Conservation (phyloP, 352 stramenopile species). For the Globisporangium cylindrosporum region DNA sequence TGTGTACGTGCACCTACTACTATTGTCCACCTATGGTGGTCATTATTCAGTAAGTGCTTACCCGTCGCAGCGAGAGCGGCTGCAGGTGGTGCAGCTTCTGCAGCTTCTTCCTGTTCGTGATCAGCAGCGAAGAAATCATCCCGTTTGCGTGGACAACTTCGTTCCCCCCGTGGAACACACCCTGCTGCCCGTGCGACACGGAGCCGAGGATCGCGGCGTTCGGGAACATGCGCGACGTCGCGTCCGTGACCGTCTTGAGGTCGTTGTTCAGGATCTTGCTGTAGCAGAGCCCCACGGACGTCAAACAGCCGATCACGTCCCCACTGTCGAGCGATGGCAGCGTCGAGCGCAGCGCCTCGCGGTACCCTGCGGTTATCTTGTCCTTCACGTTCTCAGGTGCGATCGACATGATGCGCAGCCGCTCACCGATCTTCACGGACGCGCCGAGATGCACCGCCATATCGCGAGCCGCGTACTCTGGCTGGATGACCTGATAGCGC, state of each 20-base stretch:
- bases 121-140: constrained; percentile 71
- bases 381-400: constrained; percentile 46
- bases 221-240: constrained; percentile 52
- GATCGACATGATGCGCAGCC: constrained; percentile 77
- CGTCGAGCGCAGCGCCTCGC: constrained; percentile 48
- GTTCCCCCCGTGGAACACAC: constrained; percentile 51
- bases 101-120: constrained; percentile 82
- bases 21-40: neutral
- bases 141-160: constrained; percentile 71
- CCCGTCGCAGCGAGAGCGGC: constrained; percentile 49
- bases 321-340: constrained; percentile 49
- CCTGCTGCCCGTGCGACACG: constrained; percentile 72
- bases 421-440: constrained; percentile 55
- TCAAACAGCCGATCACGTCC: constrained; percentile 69
- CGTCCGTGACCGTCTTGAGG: constrained; percentile 49
- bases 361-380: constrained; percentile 47
- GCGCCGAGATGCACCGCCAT: constrained; percentile 51
- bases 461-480: constrained; percentile 48
- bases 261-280: constrained; percentile 65
- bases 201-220: constrained; percentile 49
- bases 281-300: constrained; percentile 70
- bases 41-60: constrained; percentile 46
- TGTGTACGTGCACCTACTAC: too few species aligned
- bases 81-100: constrained; percentile 49
- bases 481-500: constrained; percentile 71